phyloP scores from a whole-genome alignment of 768 basidiomycete genomes.

The Phaeotremella skinneri region DNA sequence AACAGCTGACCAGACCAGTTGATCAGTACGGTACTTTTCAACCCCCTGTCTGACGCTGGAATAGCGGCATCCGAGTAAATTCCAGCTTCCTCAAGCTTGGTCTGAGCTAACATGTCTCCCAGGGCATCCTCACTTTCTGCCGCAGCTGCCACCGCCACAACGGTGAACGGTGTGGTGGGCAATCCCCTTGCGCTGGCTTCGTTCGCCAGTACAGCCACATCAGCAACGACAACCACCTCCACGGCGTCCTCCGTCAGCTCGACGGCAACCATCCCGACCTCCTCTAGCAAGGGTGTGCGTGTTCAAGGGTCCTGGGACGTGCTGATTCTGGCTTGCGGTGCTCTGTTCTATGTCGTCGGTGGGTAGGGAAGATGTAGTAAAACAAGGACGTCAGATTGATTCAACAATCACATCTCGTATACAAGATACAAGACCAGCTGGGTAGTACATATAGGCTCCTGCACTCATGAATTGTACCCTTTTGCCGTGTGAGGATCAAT shows the following conservation, averaged over 20 bases:
- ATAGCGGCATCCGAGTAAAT: not conserved
- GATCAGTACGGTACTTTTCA: not conserved
- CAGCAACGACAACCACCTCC: not conserved
- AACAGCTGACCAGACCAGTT: not conserved
- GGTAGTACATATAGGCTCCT: too few species aligned
- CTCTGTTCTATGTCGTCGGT: not conserved
- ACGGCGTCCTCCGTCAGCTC: not conserved
- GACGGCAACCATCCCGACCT: not conserved
- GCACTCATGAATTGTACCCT: too few species aligned
- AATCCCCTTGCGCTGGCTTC: too few species aligned
- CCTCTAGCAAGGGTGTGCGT: too few species aligned
- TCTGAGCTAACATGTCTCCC: not conserved
- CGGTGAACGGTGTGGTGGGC: not conserved
- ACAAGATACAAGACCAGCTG: too few species aligned
- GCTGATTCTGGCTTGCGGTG: not conserved
- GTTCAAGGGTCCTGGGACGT: too few species aligned
- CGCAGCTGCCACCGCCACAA: conserved; percentile 7
- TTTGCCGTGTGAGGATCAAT: conserved; percentile 5
- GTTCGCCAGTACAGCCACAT: not conserved
- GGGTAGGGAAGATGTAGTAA: too few species aligned
- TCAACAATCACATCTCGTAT: too few species aligned
- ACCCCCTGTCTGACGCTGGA: not conserved
- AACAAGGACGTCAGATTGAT: too few species aligned
- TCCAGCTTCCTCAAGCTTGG: not conserved
- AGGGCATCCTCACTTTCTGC: not conserved